phyloP scores from a whole-genome alignment of 441 rosid species.

The Erodium moschatum region DNA sequence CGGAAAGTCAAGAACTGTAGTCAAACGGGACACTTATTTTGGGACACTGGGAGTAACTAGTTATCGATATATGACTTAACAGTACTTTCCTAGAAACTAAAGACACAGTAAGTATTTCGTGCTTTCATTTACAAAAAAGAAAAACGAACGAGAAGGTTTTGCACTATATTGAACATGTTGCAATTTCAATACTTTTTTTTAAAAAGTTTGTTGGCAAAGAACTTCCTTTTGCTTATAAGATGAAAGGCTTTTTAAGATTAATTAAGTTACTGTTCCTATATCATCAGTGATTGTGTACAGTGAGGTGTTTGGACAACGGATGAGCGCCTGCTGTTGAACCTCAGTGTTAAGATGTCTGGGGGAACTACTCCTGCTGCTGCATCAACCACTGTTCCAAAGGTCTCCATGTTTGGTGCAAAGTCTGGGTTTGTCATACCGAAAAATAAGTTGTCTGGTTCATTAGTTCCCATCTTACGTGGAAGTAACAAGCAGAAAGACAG shows the following conservation, averaged over 20 bases:
- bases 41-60: neutral
- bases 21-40: neutral
- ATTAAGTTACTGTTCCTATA: neutral
- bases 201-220: neutral
- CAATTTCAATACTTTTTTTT: too few relatives aligned
- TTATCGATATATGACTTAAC: neutral
- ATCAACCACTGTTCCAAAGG: slow-evolving; percentile 34
- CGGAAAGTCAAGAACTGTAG: neutral
- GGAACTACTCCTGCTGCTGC: slow-evolving; percentile 25
- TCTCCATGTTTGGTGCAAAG: slow-evolving; percentile 58
- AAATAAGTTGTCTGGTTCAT: slow-evolving; percentile 74
- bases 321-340: slow-evolving; percentile 11
- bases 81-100: neutral
- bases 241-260: neutral
- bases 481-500: slow-evolving; percentile 36
- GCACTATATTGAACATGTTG: neutral
- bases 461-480: slow-evolving; percentile 60
- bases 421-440: slow-evolving; percentile 83
- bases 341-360: slow-evolving; percentile 22
- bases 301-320: slow-evolving; percentile 4
- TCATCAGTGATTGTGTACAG: neutral
- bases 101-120: neutral
- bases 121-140: neutral
- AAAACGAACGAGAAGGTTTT: neutral
- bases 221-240: neutral